Evolutionary conservation across 2,329 filamentous ascomycete species (phyloP), one percentile per base, ranked within the genome.

Genomic region (Diplodia seriata): DNA sequence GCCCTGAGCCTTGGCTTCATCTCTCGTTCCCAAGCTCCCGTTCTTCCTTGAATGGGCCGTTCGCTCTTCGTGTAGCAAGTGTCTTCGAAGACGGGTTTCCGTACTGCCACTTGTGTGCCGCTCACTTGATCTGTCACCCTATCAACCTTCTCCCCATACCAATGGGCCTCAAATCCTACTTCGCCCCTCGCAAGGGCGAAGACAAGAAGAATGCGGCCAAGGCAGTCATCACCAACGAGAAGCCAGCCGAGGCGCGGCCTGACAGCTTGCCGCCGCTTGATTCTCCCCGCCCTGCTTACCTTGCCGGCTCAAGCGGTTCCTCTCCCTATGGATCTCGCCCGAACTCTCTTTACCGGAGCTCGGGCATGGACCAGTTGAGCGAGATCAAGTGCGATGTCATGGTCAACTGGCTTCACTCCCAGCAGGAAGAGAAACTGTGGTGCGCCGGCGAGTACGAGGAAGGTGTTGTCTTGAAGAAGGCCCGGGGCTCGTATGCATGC

Each of bases 351-450:
- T 77, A 76, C 65, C 74, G 77, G 31, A 79, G 84, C 76, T 73
- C 72, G 6, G 72, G 77, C 38, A 76, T 77, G 62, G 82, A 85
- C 40, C 81, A 80, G 51, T 76, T 86, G 57, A 75, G 81, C 57
- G 83, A 87, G 69, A 82, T 88, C 73, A 87, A 86, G 74, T 83
- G 81, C 71, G 86, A 89, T 74, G 84, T 90, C 70, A 86, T 89
- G 82, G 87, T 87, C 72, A 88, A 85, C 71, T 89, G 85, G 83
- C 81, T 90, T 2, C 86, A 88, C 74, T 84, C 87, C 68, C 85
- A 87, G 72, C 87, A 89, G 70, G 80, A 87, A 70, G 85, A 89
- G 73, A 80, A 77, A 67, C 75, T 85, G 38, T 87, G 85, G 85
- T 82, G 80, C 3, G 77, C 76, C 29, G 81, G 81, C 64, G 77